Conservation (phyloP, 495 filamentous ascomycete genomes). For the Aspergillus biplanus region DNA sequence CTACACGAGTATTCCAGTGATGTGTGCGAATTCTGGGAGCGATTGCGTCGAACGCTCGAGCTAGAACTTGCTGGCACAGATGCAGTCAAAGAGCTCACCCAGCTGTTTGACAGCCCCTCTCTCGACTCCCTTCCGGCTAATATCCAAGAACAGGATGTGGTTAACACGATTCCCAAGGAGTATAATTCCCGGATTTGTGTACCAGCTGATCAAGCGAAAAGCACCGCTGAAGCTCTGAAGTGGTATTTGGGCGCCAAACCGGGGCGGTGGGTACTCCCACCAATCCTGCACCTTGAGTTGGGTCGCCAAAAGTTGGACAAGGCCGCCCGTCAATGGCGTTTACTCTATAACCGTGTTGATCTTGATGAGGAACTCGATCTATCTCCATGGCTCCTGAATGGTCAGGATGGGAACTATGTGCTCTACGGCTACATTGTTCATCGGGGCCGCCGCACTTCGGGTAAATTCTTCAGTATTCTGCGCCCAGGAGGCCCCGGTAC, state of each 20-base stretch:
- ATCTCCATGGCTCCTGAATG: conserved; percentile 37
- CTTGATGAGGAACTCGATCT: conserved; percentile 59
- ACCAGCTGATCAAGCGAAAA: conserved; percentile 40
- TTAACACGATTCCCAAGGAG: conserved; percentile 42
- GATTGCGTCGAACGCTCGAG: conserved; percentile 54
- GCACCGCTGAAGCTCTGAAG: conserved; percentile 36
- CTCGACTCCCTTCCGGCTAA: conserved; percentile 9
- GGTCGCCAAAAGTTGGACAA: conserved; percentile 60
- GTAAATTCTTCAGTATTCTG: conserved; percentile 64
- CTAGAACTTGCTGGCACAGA: conserved; percentile 53
- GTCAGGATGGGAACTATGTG: conserved; percentile 50
- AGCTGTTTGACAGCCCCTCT: conserved; percentile 50
- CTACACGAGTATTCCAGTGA: conserved; percentile 49
- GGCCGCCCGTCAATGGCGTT: conserved; percentile 57
- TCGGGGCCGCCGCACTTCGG: conserved; percentile 61
- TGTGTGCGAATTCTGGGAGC: conserved; percentile 58
- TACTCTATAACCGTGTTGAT: conserved; percentile 59
- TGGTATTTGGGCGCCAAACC: conserved; percentile 39
- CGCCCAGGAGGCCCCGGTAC: conserved; percentile 59
- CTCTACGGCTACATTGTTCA: conserved; percentile 68
- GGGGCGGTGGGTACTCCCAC: conserved; percentile 46
- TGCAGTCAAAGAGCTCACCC: conserved; percentile 40
- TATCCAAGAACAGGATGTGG: conserved; percentile 15
- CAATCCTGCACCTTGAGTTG: conserved; percentile 62
- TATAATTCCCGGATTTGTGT: conserved; percentile 47